Conservation (phyloP, 169 alveolate species). For the Amoebophrya sp. region DNA sequence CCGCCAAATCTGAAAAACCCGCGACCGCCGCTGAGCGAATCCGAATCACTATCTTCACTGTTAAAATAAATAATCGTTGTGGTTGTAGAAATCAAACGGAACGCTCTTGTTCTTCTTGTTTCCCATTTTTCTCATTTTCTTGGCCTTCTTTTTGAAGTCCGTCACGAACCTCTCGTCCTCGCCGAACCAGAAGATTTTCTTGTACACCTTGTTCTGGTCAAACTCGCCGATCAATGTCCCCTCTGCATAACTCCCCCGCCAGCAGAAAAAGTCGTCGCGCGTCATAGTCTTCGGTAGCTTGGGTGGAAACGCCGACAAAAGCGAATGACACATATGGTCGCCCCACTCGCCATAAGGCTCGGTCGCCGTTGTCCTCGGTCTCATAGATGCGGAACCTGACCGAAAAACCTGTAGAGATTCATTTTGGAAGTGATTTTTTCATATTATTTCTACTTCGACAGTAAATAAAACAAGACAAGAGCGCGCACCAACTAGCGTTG, state of each 20-base stretch:
- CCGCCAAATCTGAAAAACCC: neutral
- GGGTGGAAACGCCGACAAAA: neutral
- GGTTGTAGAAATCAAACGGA: neutral
- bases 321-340: neutral
- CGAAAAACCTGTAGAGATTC: neutral
- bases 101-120: neutral
- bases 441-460: too few species aligned
- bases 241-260: neutral
- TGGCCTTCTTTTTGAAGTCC: neutral
- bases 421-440: neutral
- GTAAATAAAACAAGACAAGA: too few species aligned
- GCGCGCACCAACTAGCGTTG: too few species aligned
- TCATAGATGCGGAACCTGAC: neutral
- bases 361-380: slow-evolving; percentile 24
- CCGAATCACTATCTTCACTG: neutral
- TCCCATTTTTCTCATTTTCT: neutral
- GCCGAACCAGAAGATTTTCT: neutral
- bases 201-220: neutral
- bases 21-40: neutral
- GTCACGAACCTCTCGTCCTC: neutral
- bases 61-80: neutral
- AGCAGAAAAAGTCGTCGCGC: neutral
- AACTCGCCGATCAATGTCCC: neutral
- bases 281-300: neutral
- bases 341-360: neutral